Conservation (phyloP, 2,329 filamentous ascomycete species). For the Karstenula rhodostoma region DNA sequence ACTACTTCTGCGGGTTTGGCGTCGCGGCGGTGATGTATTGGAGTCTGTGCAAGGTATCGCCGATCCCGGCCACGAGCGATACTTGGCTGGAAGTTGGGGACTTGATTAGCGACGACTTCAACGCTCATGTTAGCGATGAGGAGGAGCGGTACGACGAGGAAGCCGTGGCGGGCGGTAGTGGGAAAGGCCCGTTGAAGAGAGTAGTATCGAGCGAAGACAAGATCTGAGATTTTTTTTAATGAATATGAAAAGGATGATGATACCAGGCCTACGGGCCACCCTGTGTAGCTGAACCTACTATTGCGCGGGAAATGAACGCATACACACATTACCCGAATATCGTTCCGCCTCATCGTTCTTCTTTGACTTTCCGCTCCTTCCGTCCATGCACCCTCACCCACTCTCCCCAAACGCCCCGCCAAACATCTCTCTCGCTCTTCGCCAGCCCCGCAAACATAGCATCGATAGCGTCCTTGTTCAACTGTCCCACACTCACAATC, state of each 20-base stretch:
- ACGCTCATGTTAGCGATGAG: conserved; percentile 30
- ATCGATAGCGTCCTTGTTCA: conserved; percentile 41
- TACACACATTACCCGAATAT: not conserved
- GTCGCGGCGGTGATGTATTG: conserved; percentile 75
- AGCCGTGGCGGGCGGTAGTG: conserved; percentile 28
- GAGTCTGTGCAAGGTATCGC: conserved; percentile 71
- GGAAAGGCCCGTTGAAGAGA: conserved; percentile 16
- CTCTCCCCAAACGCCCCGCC: conserved; percentile 48
- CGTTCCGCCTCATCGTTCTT: not conserved
- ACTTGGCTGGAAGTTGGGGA: conserved; percentile 79
- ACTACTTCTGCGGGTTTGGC: conserved; percentile 87
- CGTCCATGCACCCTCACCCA: conserved; percentile 42
- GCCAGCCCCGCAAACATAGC: conserved; percentile 50
- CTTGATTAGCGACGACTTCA: conserved; percentile 39
- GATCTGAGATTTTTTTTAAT: not conserved
- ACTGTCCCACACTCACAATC: conserved; percentile 39
- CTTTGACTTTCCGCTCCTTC: conserved; percentile 17
- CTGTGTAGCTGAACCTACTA: not conserved
- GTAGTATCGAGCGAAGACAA: not conserved
- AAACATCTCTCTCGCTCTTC: conserved; percentile 44
- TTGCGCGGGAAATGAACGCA: not conserved
- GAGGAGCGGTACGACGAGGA: conserved; percentile 39
- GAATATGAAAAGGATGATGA: not conserved
- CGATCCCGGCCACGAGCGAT: conserved; percentile 77
- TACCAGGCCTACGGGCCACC: conserved; percentile 1